A percentile compares a stretch with the other conserved stretches of the same genome.
phyloP scores from a whole-genome alignment of 345 rosid genomes.

The Cardamine chenopodiifolia region DNA sequence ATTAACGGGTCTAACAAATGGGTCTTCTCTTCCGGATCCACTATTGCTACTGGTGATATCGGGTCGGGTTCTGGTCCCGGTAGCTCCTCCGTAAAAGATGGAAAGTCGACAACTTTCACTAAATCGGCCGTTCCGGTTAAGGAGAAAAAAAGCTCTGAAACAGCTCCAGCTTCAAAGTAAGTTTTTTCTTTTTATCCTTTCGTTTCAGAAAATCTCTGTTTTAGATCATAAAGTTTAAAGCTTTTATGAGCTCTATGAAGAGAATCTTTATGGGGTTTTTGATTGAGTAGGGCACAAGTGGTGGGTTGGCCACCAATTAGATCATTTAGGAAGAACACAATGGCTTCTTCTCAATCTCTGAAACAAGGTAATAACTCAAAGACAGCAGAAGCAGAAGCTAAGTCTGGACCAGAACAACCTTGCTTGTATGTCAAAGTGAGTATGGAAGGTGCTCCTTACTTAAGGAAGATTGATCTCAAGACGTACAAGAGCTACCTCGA shows the following conservation, averaged over 20 bases:
- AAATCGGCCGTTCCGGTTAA: slow-evolving; percentile 43
- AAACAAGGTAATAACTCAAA: slow-evolving; percentile 46
- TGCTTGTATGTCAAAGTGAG: slow-evolving; percentile 76
- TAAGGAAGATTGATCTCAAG: slow-evolving; percentile 76
- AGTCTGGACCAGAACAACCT: slow-evolving; percentile 48
- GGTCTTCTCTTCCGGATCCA: slow-evolving; percentile 56
- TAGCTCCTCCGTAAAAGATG: slow-evolving; percentile 48
- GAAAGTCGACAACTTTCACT: slow-evolving; percentile 37
- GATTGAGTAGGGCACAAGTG: slow-evolving; percentile 59
- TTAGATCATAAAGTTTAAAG: not conserved
- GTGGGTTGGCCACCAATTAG: slow-evolving; percentile 93
- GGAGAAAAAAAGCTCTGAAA: slow-evolving; percentile 53
- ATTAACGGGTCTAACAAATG: slow-evolving; percentile 52
- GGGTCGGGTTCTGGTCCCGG: slow-evolving; percentile 30
- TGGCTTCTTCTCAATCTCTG: slow-evolving; percentile 62
- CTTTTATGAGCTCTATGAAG: not conserved
- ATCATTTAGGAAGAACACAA: slow-evolving; percentile 68
- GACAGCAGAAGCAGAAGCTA: slow-evolving; percentile 48
- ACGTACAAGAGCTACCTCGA: slow-evolving; percentile 59
- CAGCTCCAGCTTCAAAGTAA: slow-evolving; percentile 61
- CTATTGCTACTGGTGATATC: slow-evolving; percentile 36
- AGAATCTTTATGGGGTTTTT: not conserved
- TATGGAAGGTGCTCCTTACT: slow-evolving; percentile 82
- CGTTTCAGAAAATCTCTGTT: not conserved
- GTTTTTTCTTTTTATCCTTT: not conserved